Evolutionary conservation across 1,139 yeast genomes (phyloP), one percentile per base, ranked within the genome.

Genomic region (Lodderomyces elongisporus): DNA sequence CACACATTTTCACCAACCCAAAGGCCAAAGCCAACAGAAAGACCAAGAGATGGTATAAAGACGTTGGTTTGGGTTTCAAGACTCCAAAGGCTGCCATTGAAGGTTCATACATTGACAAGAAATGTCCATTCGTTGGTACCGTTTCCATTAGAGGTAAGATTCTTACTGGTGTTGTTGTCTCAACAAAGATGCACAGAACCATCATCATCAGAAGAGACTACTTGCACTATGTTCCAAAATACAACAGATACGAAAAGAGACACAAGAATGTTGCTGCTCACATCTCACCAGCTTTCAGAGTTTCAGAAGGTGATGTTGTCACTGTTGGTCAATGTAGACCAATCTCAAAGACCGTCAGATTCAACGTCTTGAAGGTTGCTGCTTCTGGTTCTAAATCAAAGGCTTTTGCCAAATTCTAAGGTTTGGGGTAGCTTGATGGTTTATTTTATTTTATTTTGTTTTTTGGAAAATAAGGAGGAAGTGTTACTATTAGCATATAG

Each of bases 321-420:
- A 89, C 95, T 60, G 97, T 91, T 70, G 99, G 99, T 70, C 98
- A 93, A 80, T 91, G 98, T 85, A 91, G 98, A 81, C 99, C 99
- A 65, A 77, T 91, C 68, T 91, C 98, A 64, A 91, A 91, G 88
- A 91, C 99, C 58, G 96, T 91, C 65, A 89, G 98, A 85, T 91
- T 91, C 85, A 91, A 93, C 82, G 99, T 91, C 64, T 79, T 91
- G 68, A 88, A 89, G 77, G 95, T 91, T 64, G 77, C 91, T 66
- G 77, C 89, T 65, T 78, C 94, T 65, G 77, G 79, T 62, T 84
- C 91, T 69, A 81, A 83, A 72, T 74, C 93, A 56, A 88, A 89
- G 85, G 88, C 85, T 77, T 91, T 91, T 80, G 60, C 89, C 73
- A 91, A 91, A 79, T 91, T 91, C 74, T 91, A 89, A 84, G n/a